Evolutionary conservation across 495 filamentous ascomycete genomes (phyloP).

Genomic region (Penicillium flavigenum): DNA sequence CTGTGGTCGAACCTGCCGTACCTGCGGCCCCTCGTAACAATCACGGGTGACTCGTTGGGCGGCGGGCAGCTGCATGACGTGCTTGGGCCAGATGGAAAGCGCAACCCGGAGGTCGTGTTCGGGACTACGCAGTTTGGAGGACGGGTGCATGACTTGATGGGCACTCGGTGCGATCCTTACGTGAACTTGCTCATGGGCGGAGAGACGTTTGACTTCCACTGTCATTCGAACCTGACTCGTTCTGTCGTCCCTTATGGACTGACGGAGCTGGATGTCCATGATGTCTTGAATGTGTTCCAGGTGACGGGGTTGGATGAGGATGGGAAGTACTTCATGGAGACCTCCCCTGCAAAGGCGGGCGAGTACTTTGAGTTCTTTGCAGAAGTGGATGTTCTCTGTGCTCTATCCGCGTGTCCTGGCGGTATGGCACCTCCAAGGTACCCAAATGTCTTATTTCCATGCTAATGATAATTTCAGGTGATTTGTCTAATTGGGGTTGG

Average conservation of each 20-base stretch:
- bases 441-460: neutral
- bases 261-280: slow-evolving; percentile 71
- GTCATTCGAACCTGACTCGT: slow-evolving; percentile 76
- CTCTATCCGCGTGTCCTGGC: slow-evolving; percentile 61
- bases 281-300: slow-evolving; percentile 81
- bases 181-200: slow-evolving; percentile 70
- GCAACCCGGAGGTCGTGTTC: slow-evolving; percentile 36
- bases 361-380: slow-evolving; percentile 78
- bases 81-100: slow-evolving; percentile 38
- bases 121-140: slow-evolving; percentile 51
- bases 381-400: slow-evolving; percentile 72
- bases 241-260: slow-evolving; percentile 66
- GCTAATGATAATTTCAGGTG: slow-evolving; percentile 52
- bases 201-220: slow-evolving; percentile 72
- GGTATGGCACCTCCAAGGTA: slow-evolving; percentile 31
- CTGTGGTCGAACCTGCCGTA: slow-evolving; percentile 77
- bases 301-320: slow-evolving; percentile 70
- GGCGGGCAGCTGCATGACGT: slow-evolving; percentile 54
- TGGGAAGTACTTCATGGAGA: slow-evolving; percentile 76
- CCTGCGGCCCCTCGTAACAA: slow-evolving; percentile 69
- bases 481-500: slow-evolving; percentile 75
- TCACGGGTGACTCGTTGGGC: slow-evolving; percentile 65
- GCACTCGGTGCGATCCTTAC: slow-evolving; percentile 76
- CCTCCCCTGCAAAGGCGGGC: slow-evolving; percentile 62
- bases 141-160: slow-evolving; percentile 69